Conservation (phyloP, 1,139 yeast genomes). For the Hyphopichia khmerensis region DNA sequence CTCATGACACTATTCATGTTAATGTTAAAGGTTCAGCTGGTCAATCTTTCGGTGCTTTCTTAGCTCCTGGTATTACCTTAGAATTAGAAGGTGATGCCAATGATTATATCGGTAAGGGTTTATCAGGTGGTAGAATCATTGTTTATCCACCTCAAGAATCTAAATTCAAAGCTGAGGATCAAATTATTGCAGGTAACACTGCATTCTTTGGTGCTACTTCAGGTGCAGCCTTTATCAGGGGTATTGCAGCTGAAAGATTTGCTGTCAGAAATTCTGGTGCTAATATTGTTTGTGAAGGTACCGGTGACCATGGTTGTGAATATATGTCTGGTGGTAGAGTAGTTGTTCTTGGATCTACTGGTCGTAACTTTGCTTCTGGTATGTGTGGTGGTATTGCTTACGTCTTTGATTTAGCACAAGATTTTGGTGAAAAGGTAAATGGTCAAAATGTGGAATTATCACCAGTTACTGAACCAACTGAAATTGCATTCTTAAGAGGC, state of each 20-base stretch:
- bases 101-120: conserved; percentile 96
- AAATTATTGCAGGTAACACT: conserved; percentile 94
- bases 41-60: conserved; percentile 97
- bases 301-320: conserved; percentile 98
- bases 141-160: conserved; percentile 89
- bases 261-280: conserved; percentile 99
- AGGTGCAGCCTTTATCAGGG: conserved; percentile 91
- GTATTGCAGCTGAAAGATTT: conserved; percentile 98
- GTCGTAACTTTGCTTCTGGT: conserved; percentile 97
- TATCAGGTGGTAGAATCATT: conserved; percentile 91
- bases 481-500: conserved; percentile 91
- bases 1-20: conserved; percentile 94
- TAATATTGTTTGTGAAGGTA: conserved; percentile 92
- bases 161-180: conserved; percentile 89
- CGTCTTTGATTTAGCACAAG: conserved; percentile 93
- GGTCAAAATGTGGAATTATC: conserved; percentile 78
- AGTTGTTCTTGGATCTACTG: conserved; percentile 86
- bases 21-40: conserved; percentile 93
- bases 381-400: conserved; percentile 99
- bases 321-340: conserved; percentile 99
- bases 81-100: conserved; percentile 97
- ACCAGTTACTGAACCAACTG: conserved; percentile 78
- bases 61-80: conserved; percentile 93
- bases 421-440: conserved; percentile 80
- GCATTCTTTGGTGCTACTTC: conserved; percentile 98